These are phyloP conservation scores for Sugiyamaella novakii DNA, from an alignment of 1,139 yeast genomes.

Conservation along the genomic window DNA sequence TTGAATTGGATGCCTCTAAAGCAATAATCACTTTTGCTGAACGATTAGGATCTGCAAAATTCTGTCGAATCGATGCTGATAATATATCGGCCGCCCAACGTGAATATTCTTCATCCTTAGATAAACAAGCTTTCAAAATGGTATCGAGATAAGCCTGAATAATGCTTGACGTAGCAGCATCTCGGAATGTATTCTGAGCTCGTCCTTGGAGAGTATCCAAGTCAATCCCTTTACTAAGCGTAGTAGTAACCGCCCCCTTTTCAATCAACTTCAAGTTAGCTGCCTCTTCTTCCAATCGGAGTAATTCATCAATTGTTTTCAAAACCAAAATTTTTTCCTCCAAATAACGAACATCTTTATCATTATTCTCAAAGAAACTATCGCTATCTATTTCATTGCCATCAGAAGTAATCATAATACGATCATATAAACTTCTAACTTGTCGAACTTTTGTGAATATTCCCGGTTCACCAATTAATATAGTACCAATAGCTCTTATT, in stretches of 20 bases:
- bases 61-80: conserved; percentile 12
- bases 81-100: conserved; percentile 10
- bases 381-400: conserved; percentile 5
- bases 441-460: conserved; percentile 60
- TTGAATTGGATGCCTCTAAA: conserved; percentile 57
- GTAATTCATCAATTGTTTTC: conserved; percentile 57
- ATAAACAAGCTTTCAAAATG: conserved; percentile 9
- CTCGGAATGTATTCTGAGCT: conserved; percentile 29
- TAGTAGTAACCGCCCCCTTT: conserved; percentile 14
- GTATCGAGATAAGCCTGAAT: conserved; percentile 16
- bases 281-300: conserved; percentile 50
- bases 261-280: conserved; percentile 42
- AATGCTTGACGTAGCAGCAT: conserved; percentile 62
- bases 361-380: conserved; percentile 2
- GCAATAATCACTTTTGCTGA: conserved; percentile 52
- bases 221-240: conserved; percentile 2
- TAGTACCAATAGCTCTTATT: conserved; percentile 55
- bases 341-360: conserved; percentile 18
- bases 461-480: conserved; percentile 64
- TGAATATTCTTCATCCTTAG: conserved; percentile 8
- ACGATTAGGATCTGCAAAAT: conserved; percentile 16
- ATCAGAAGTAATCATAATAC: conserved; percentile 44
- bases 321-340: conserved; percentile 54
- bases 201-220: conserved; percentile 28
- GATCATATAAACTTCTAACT: conserved; percentile 52